These are phyloP conservation scores for Globisporangium barbulae DNA, from an alignment of 352 stramenopile genomes.

Conservation along the genomic window DNA sequence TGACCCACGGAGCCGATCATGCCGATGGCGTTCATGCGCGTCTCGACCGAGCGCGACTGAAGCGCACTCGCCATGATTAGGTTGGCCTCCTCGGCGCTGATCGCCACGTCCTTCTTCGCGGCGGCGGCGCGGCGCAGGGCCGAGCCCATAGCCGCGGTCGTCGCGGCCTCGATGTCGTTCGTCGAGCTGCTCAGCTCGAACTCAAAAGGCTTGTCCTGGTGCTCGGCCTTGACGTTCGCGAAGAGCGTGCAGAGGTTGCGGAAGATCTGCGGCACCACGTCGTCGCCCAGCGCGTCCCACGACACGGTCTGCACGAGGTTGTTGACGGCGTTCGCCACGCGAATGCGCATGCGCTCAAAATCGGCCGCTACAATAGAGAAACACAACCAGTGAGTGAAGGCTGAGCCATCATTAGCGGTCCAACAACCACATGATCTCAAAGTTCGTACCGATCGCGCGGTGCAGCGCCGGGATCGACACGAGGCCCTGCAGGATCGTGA, in stretches of 20 bases:
- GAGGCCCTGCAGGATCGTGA: conserved; percentile 72
- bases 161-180: conserved; percentile 66
- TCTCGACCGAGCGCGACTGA: conserved; percentile 59
- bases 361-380: conserved; percentile 32
- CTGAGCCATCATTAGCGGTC: not conserved
- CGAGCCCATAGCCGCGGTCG: conserved; percentile 72
- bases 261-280: conserved; percentile 69
- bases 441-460: conserved; percentile 39
- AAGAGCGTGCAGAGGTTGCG: conserved; percentile 77
- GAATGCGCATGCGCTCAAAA: conserved; percentile 82
- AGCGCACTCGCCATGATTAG: conserved; percentile 65
- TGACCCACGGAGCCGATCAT: conserved; percentile 79
- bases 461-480: conserved; percentile 64
- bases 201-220: conserved; percentile 28
- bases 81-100: conserved; percentile 58
- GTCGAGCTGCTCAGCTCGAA: conserved; percentile 35
- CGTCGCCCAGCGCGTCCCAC: conserved; percentile 51
- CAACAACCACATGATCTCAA: conserved; percentile 9
- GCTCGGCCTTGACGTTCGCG: conserved; percentile 51
- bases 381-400: not conserved
- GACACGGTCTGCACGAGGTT: conserved; percentile 70
- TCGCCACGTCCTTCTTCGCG: conserved; percentile 49
- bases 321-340: conserved; percentile 77
- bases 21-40: conserved; percentile 70
- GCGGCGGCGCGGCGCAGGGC: conserved; percentile 54